A percentile compares a stretch with the other conserved stretches of the same genome.
These are phyloP conservation scores for Wickerhamiella alocasiicola DNA, from an alignment of 805 yeast species.

Conservation along the genomic window DNA sequence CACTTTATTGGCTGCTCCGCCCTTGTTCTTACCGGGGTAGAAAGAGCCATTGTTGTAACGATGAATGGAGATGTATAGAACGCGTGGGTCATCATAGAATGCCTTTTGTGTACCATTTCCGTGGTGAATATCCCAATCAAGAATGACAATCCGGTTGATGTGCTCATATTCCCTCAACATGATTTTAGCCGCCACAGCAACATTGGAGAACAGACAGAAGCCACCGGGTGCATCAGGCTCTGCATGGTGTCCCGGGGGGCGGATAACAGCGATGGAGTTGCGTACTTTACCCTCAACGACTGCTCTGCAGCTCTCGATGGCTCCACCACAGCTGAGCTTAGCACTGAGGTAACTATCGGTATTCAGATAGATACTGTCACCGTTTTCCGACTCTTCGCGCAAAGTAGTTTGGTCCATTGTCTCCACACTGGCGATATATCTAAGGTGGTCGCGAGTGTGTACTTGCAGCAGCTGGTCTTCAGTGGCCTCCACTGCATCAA, in stretches of 20 bases:
- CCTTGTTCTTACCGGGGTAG: constrained; percentile 81
- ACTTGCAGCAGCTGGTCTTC: constrained; percentile 76
- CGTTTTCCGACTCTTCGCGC: constrained; percentile 71
- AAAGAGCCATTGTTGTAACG: constrained; percentile 84
- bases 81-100: constrained; percentile 78
- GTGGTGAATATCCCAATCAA: constrained; percentile 99
- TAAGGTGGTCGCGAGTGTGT: constrained; percentile 70
- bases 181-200: constrained; percentile 89
- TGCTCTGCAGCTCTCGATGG: constrained; percentile 90
- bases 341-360: constrained; percentile 83
- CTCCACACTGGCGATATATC: constrained; percentile 61
- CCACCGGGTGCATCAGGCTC: constrained; percentile 98
- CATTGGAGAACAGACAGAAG: constrained; percentile 89
- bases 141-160: constrained; percentile 65
- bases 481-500: constrained; percentile 83
- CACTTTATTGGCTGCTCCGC: constrained; percentile 63
- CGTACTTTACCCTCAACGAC: constrained; percentile 88
- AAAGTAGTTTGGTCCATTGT: constrained; percentile 66
- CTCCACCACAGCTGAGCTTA: constrained; percentile 88
- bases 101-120: constrained; percentile 98
- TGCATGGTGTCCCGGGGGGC: constrained; percentile 99
- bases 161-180: constrained; percentile 71
- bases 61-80: constrained; percentile 81
- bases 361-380: constrained; percentile 91
- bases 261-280: constrained; percentile 83